Conservation (phyloP, 495 filamentous ascomycete species). For the Trichoderma asperelloides region DNA sequence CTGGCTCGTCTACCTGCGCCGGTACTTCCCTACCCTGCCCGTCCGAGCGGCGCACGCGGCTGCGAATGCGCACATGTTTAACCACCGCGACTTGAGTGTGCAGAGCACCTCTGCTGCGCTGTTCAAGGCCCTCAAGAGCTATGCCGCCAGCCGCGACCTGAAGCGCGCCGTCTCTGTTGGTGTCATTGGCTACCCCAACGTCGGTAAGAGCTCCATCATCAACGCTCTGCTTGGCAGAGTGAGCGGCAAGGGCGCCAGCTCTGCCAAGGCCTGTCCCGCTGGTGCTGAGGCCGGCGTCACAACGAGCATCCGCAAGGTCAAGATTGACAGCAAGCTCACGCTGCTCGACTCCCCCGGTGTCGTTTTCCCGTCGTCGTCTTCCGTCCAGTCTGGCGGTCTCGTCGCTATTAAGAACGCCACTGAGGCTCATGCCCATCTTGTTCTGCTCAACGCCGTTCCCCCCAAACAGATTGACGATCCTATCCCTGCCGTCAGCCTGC, state of each 20-base stretch:
- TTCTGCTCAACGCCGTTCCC: constrained; percentile 84
- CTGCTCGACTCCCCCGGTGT: constrained; percentile 94
- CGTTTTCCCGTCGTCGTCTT: constrained; percentile 62
- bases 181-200: constrained; percentile 94
- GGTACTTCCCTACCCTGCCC: constrained; percentile 88
- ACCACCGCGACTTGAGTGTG: constrained; percentile 81
- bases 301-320: constrained; percentile 77
- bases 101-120: constrained; percentile 79
- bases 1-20: constrained; percentile 78
- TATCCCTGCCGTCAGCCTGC: constrained; percentile 69
- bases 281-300: constrained; percentile 93
- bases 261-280: constrained; percentile 64
- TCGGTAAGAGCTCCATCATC: constrained; percentile 95
- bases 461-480: constrained; percentile 92
- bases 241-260: constrained; percentile 48
- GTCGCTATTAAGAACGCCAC: constrained; percentile 47
- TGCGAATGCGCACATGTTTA: constrained; percentile 81
- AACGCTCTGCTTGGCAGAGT: constrained; percentile 82
- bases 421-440: constrained; percentile 72
- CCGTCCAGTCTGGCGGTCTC: constrained; percentile 24
- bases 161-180: constrained; percentile 88
- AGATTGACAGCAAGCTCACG: constrained; percentile 90
- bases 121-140: constrained; percentile 86
- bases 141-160: constrained; percentile 71
- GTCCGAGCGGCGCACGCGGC: constrained; percentile 78